Conservation (phyloP, 2,329 filamentous ascomycete species). For the Colletotrichum liriopes region DNA sequence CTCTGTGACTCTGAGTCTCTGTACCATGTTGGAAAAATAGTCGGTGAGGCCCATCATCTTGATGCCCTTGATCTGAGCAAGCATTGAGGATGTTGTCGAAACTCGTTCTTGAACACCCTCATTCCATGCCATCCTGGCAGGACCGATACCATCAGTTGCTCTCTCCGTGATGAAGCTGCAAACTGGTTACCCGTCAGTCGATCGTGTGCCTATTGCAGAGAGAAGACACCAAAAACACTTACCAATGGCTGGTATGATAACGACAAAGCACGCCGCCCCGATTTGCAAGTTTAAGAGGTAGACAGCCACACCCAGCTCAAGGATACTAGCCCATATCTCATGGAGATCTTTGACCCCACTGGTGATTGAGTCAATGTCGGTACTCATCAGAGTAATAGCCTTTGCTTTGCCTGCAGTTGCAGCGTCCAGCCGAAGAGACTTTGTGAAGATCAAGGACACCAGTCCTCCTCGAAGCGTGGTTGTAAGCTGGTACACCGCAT, state of each 20-base stretch:
- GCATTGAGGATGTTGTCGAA: slow-evolving; percentile 48
- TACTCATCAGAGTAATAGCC: slow-evolving; percentile 43
- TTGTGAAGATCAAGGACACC: slow-evolving; percentile 44
- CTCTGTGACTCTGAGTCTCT: slow-evolving; percentile 55
- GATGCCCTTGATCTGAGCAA: slow-evolving; percentile 54
- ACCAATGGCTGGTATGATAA: slow-evolving; percentile 56
- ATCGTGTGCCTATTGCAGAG: neutral
- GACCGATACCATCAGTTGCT: slow-evolving; percentile 25
- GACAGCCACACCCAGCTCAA: slow-evolving; percentile 44
- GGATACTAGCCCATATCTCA: slow-evolving; percentile 44
- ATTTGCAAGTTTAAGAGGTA: slow-evolving; percentile 43
- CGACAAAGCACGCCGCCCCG: slow-evolving; percentile 46
- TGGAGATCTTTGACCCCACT: slow-evolving; percentile 41
- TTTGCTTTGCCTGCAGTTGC: slow-evolving; percentile 39
- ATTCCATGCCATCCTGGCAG: slow-evolving; percentile 47
- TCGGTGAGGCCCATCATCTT: slow-evolving; percentile 55
- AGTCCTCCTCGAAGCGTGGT: slow-evolving; percentile 46
- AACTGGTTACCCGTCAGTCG: neutral
- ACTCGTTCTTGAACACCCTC: slow-evolving; percentile 52
- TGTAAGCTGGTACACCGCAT: slow-evolving; percentile 44
- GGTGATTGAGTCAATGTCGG: slow-evolving; percentile 41
- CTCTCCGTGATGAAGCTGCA: slow-evolving; percentile 22
- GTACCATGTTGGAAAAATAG: slow-evolving; percentile 51
- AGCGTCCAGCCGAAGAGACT: slow-evolving; percentile 40
- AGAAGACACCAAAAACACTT: slow-evolving; percentile 40